phyloP scores from a whole-genome alignment of 345 rosid species.

The Ailanthus altissimus region DNA sequence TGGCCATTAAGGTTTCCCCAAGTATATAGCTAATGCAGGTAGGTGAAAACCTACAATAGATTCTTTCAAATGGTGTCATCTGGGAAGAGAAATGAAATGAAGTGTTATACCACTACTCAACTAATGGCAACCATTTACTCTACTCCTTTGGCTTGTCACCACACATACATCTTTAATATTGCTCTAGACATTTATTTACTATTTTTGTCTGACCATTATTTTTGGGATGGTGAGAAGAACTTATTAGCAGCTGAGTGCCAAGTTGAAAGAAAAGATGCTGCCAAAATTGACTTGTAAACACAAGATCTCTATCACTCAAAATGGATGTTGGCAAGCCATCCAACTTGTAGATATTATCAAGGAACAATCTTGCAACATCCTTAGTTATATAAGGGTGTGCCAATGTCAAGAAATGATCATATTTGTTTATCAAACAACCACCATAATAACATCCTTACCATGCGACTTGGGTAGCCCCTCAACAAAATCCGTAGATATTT shows the following conservation, averaged over 20 bases:
- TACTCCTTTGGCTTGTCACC: not conserved
- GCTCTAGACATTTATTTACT: not conserved
- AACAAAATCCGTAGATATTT: slow-evolving; percentile 1
- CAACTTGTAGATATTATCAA: not conserved
- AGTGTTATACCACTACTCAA: not conserved
- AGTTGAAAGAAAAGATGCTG: no score
- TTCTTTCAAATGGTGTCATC: not conserved
- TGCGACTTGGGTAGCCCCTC: not conserved
- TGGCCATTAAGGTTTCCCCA: not conserved
- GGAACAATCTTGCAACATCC: not conserved
- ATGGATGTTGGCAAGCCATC: not conserved
- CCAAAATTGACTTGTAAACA: not conserved
- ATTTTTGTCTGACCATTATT: not conserved
- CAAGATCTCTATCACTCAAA: not conserved
- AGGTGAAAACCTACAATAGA: not conserved
- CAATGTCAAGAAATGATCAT: not conserved
- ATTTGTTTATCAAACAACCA: not conserved
- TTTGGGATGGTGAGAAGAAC: not conserved
- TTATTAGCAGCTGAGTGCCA: not conserved
- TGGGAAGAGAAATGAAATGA: not conserved
- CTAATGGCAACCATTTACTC: not conserved
- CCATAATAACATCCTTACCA: not conserved
- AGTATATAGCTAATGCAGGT: not conserved
- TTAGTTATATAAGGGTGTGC: not conserved
- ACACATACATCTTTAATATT: not conserved